Evolutionary conservation across 2,329 filamentous ascomycete genomes (phyloP).

Genomic region (Sordariomycetes sp.): DNA sequence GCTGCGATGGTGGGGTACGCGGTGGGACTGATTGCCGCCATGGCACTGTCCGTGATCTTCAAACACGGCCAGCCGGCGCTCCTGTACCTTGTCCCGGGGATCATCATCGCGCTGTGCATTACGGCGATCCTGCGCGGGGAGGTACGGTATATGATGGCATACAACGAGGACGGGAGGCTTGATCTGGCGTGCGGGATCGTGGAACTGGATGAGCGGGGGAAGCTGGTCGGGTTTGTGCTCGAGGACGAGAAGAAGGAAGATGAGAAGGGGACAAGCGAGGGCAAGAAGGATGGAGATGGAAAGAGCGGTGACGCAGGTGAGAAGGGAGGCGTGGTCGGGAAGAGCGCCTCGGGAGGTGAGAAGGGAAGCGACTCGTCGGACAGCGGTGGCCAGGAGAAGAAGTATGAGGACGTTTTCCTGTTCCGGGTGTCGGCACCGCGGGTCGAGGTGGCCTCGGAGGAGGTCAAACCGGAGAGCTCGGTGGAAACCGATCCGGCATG

Average conservation of each 20-base stretch:
- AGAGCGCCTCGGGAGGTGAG: no score
- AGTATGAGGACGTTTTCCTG: background rate
- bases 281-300: constrained; percentile 4
- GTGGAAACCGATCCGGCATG: background rate
- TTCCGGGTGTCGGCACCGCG: background rate
- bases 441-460: background rate
- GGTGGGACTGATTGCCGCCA: constrained; percentile 64
- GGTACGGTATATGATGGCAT: constrained; percentile 65
- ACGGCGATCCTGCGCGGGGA: constrained; percentile 66
- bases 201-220: constrained; percentile 38
- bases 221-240: constrained; percentile 18
- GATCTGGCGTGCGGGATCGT: constrained; percentile 45
- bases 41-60: constrained; percentile 67
- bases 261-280: constrained; percentile 9
- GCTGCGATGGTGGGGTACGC: constrained; percentile 69
- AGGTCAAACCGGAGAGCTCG: background rate
- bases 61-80: constrained; percentile 82
- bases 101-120: constrained; percentile 64
- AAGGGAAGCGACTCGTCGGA: background rate
- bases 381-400: constrained; percentile 1
- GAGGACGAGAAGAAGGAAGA: constrained; percentile 17
- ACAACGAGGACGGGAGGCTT: constrained; percentile 60
- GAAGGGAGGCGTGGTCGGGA: no score
- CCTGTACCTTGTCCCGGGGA: constrained; percentile 82
- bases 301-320: background rate